Conservation (phyloP, 2,329 filamentous ascomycete species). For the Talaromyces sp. region DNA sequence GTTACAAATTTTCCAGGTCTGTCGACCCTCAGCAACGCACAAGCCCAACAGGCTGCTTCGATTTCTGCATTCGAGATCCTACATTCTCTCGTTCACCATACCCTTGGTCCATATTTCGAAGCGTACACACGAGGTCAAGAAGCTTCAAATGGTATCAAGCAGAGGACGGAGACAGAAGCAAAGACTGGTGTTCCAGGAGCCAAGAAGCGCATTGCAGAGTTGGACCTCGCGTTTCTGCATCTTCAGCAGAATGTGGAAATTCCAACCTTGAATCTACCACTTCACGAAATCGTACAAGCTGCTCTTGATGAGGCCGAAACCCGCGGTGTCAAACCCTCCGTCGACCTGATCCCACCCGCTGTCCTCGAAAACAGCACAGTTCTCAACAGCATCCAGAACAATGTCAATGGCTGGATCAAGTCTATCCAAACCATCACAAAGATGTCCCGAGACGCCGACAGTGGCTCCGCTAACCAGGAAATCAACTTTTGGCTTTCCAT, state of each 20-base stretch:
- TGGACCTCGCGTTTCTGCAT: constrained; percentile 85
- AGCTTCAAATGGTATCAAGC: constrained; percentile 61
- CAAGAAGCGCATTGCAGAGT: constrained; percentile 92
- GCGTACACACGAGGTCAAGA: constrained; percentile 85
- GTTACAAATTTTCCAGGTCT: constrained; percentile 88
- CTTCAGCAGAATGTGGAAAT: constrained; percentile 98
- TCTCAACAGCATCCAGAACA: constrained; percentile 88
- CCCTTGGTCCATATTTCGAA: constrained; percentile 93
- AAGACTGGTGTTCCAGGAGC: constrained; percentile 96
- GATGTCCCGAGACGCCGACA: constrained; percentile 77
- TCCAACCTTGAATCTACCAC: constrained; percentile 79
- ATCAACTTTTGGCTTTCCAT: constrained; percentile 99
- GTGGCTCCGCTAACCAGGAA: constrained; percentile 84
- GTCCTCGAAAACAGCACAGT: constrained; percentile 87
- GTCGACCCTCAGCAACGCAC: constrained; percentile 63
- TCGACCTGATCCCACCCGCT: constrained; percentile 71
- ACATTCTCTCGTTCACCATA: constrained; percentile 86
- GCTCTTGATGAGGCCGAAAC: constrained; percentile 75
- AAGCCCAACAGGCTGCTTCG: constrained; percentile 67
- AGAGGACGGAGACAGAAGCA: constrained; percentile 78
- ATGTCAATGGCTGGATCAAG: constrained; percentile 97
- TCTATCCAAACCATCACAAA: constrained; percentile 96
- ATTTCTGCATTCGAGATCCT: constrained; percentile 87
- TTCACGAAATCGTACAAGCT: constrained; percentile 83
- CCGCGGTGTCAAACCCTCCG: constrained; percentile 64